Evolutionary conservation across 2,329 filamentous ascomycete species (phyloP), one percentile per base, ranked within the genome.

Genomic region (Trichocomaceae sp.): DNA sequence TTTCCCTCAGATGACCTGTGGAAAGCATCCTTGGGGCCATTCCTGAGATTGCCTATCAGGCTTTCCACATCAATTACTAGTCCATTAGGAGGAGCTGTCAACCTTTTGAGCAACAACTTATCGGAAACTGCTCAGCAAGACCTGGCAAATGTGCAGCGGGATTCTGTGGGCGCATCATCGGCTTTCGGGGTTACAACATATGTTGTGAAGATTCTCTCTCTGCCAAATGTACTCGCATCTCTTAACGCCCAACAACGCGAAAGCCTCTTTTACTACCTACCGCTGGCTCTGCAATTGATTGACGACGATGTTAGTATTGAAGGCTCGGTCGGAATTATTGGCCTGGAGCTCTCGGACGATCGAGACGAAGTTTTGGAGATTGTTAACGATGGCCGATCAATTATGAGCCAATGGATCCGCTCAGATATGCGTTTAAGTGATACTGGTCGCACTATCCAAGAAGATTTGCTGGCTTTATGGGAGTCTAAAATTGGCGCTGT

Each of bases 181-280:
- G 83, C 89, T 1, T 81, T 88, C 13, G 80, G 92, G 54, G 87
- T 95, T 74, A 83, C 86, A 1, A 77, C 86, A 48, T 96, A 90
- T 66, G 80, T 83, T 0, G 75, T 78, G 5, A 79, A 78, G 48
- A 66, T 93, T 0, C 66, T 90, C 31, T 71, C 72, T 17, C 68
- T 67, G 1, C 69, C 69, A 2, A 67, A 73, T 19, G 50, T 73
- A 2, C 59, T 71, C 12, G 60, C 66, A 13, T 59, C 62, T 33
- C 50, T 74, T 7, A 60, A 68, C 39, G 47, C 67, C 44, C 66
- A 69, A 42, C 59, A 68, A 49, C 62, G 67, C 22, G 65, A 71
- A 54, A 63, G 70, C n/a, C 57, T 82, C 2, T 73, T 81, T 37
- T 72, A 71, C 23, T 77, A 79, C 56, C 67, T 85, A 6, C 74